Evolutionary conservation across 2,329 filamentous ascomycete genomes (phyloP), one percentile per base, ranked within the genome.

Genomic region (Aspergillus niger): DNA sequence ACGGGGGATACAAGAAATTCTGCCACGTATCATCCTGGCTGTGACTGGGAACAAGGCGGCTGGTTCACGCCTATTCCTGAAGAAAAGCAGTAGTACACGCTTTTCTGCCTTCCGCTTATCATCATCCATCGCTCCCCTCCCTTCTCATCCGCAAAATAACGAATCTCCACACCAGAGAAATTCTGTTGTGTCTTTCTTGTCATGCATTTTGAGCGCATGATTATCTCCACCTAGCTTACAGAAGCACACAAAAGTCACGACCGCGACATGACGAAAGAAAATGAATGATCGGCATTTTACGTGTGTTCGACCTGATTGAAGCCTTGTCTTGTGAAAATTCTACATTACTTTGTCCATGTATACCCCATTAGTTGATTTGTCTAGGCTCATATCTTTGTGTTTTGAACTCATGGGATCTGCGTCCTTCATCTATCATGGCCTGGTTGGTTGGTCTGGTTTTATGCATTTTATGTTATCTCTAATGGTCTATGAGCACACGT

Each of bases 41-140:
- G 26, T 0, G 72, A 88, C 49, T 97, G 91, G 92, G 92, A 96
- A 67, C 80, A 81, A n/a, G 92, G 92, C 6, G 92, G 92, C 1
- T 96, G 91, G 91, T 94, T 96, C 64, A 74, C 28, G 77, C 32
- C 44, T 17, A 30, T 26, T 24, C 36, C 26, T 22, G 20, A 5
- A 28, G 44, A 48, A 4, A 8, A 50, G 47, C 3, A 28, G 24
- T 49, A 44, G 24, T 17, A n/a, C 15, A 47, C 44, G 8, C 36
- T 13, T 2, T 22, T 5, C 7, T 30, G 15, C 49, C 15, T 10
- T 8, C 30, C 28, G 3, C n/a, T 44, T 10, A 6, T 44, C 10
- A 44, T 44, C 20, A 22, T 5, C 49, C 13, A 36, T n/a, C 15
- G 3, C 8, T n/a, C 36, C 11, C 5, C 20, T 4, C 20, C 30